A percentile compares a stretch with the other conserved stretches of the same genome.
Evolutionary conservation across 257 asterid genomes (phyloP).

Genomic region (Eustoma russellianum): DNA sequence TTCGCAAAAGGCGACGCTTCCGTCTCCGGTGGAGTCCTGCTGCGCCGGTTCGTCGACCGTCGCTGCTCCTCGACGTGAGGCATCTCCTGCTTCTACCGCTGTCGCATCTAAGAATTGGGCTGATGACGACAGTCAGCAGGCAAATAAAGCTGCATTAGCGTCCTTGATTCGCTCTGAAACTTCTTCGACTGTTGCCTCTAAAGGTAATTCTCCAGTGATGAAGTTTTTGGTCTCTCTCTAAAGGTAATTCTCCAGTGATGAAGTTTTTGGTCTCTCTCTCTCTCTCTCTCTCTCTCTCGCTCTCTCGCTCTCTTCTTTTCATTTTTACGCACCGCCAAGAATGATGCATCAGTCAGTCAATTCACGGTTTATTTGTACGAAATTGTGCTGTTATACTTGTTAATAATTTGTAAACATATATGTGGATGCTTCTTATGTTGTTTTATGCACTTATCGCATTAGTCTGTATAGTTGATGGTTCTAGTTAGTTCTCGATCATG

Average conservation of each 20-base stretch:
- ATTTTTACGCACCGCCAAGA: no score
- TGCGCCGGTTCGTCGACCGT: conserved; percentile 1
- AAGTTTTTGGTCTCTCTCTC: neutral
- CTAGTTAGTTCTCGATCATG: no score
- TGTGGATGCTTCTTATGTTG: neutral
- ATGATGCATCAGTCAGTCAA: no score
- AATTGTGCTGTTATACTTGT: neutral
- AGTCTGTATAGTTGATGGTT: no score
- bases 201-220: conserved; percentile 9
- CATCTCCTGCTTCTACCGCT: conserved; percentile 8
- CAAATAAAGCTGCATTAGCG: conserved; percentile 13
- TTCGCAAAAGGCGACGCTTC: conserved; percentile 26
- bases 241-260: conserved; percentile 9
- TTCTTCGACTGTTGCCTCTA: conserved; percentile 9
- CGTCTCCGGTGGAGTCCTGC: conserved; percentile 6
- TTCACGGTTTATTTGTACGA: neutral
- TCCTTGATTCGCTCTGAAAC: conserved; percentile 18
- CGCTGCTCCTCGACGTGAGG: conserved; percentile 13
- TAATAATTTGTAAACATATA: neutral
- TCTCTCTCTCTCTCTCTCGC: neutral
- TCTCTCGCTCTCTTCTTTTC: no score
- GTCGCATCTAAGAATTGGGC: conserved; percentile 14
- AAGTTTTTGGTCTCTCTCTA: neutral
- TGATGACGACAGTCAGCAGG: conserved; percentile 11
- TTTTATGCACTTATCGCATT: no score